Conservation (phyloP, 2,329 filamentous ascomycete genomes). For the Beauveria varroae region DNA sequence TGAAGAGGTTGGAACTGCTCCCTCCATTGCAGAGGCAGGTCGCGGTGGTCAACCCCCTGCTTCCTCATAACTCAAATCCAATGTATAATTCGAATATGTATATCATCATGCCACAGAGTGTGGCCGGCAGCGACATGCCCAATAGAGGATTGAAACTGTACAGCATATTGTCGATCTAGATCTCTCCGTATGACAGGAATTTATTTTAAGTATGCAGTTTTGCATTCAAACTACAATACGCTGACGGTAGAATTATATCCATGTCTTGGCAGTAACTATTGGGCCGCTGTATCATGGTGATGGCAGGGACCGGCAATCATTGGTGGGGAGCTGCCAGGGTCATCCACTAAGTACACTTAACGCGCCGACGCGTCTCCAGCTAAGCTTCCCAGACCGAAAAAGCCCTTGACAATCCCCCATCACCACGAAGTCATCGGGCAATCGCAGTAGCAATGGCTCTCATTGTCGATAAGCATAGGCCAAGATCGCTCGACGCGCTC, state of each 20-base stretch:
- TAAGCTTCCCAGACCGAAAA: slow-evolving; percentile 15
- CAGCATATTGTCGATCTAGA: background rate
- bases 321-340: slow-evolving; percentile 6
- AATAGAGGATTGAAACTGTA: slow-evolving; percentile 1
- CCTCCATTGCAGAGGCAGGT: slow-evolving; percentile 25
- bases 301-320: background rate
- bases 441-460: slow-evolving; percentile 47
- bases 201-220: background rate
- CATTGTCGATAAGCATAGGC: slow-evolving; percentile 65
- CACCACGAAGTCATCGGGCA: slow-evolving; percentile 5
- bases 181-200: background rate
- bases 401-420: slow-evolving; percentile 14
- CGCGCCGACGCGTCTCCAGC: slow-evolving; percentile 20
- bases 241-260: background rate
- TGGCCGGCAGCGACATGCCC: background rate
- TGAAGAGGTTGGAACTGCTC: slow-evolving; percentile 19
- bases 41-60: slow-evolving; percentile 27
- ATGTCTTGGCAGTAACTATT: no score
- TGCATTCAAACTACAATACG: background rate
- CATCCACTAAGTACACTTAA: slow-evolving; percentile 7
- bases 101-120: slow-evolving; percentile 2
- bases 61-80: slow-evolving; percentile 17
- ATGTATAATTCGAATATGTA: slow-evolving; percentile 15
- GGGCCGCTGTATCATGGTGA: background rate
- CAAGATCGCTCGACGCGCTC: slow-evolving; percentile 66